phyloP scores from a whole-genome alignment of 331 rosid species.

The Erythrophleum ivorense region DNA sequence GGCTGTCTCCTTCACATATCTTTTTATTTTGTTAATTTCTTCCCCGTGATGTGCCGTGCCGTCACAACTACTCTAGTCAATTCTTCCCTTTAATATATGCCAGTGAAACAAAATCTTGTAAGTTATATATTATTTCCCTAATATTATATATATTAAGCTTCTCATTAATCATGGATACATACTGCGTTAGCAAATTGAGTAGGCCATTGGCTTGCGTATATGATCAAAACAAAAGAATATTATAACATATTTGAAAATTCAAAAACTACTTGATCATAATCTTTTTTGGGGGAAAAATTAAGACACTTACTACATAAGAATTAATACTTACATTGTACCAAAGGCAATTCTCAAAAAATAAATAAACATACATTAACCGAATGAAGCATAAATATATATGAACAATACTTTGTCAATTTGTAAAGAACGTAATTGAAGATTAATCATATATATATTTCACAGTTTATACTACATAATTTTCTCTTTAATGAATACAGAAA shows the following conservation, averaged over 20 bases:
- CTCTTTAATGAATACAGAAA: slow-evolving; percentile 50
- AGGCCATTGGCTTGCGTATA: slow-evolving; percentile 6
- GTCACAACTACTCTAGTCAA: slow-evolving; percentile 47
- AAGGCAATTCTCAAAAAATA: background rate
- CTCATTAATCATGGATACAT: background rate
- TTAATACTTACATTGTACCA: background rate
- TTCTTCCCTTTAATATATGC: background rate
- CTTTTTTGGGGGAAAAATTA: background rate
- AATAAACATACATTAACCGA: background rate
- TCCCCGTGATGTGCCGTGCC: slow-evolving; percentile 67
- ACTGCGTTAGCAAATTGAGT: slow-evolving; percentile 13
- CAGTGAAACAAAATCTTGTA: background rate
- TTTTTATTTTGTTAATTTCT: slow-evolving; percentile 39
- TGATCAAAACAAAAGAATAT: background rate
- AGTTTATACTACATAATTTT: slow-evolving; percentile 35
- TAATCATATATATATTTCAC: slow-evolving; percentile 33
- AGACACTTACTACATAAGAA: background rate
- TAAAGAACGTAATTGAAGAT: slow-evolving; percentile 26
- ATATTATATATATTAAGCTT: slow-evolving; percentile 13
- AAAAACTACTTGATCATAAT: background rate
- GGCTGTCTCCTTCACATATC: slow-evolving; percentile 25
- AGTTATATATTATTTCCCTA: background rate
- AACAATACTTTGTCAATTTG: slow-evolving; percentile 33
- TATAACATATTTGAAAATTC: background rate
- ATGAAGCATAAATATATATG: slow-evolving; percentile 21